Evolutionary conservation across 2,329 filamentous ascomycete species (phyloP).

Genomic region (Calonectria hawksworthii): DNA sequence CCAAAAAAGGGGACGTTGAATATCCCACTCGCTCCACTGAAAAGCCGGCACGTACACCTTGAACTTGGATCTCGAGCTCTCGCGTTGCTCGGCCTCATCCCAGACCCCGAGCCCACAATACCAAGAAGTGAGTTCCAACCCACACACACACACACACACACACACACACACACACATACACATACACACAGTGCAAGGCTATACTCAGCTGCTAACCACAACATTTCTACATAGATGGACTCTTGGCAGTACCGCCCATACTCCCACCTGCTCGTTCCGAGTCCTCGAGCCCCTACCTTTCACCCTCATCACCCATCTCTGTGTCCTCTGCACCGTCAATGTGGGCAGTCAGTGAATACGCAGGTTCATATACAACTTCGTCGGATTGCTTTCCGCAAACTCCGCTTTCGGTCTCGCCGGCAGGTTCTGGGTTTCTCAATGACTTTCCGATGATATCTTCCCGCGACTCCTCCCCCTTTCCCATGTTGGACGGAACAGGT

Average conservation of each 20-base stretch:
- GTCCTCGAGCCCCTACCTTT: background rate
- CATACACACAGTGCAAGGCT: too few species aligned
- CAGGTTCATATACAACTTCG: background rate
- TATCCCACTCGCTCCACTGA: constrained; percentile 32
- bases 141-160: too few species aligned
- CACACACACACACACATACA: too few species aligned
- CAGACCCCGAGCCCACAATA: background rate
- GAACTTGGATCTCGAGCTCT: constrained; percentile 33
- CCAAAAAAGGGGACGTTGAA: constrained; percentile 11
- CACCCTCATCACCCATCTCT: background rate
- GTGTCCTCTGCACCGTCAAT: background rate
- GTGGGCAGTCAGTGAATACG: background rate
- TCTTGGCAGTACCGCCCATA: background rate
- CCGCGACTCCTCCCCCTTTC: background rate
- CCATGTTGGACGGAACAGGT: background rate
- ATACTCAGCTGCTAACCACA: background rate
- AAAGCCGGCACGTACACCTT: constrained; percentile 23
- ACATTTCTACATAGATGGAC: background rate
- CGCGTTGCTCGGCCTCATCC: constrained; percentile 26
- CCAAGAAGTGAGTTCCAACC: background rate
- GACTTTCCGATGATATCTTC: background rate
- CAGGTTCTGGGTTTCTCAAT: background rate
- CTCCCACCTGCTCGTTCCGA: background rate
- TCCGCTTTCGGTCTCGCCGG: background rate
- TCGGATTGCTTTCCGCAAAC: background rate